A percentile compares a stretch with the other conserved stretches of the same genome.
Evolutionary conservation across 73 alveolate genomes (phyloP).

Genomic region (Uronychia binucleata): DNA sequence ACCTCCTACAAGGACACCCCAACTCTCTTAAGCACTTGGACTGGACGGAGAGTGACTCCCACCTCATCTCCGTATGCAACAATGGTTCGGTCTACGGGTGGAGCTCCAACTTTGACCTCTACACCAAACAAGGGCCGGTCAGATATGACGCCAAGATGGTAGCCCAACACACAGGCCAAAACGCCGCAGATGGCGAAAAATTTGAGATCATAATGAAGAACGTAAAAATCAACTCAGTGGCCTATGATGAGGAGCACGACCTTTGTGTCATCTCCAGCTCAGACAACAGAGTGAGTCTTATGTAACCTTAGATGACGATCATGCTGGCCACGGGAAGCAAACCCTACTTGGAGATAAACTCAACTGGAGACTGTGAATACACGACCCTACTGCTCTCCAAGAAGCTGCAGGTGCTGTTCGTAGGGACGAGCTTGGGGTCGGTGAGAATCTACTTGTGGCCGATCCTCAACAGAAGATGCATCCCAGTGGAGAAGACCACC

Average conservation of each 20-base stretch:
- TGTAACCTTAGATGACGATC: neutral
- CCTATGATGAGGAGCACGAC: conserved; percentile 67
- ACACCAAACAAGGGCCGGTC: conserved; percentile 3
- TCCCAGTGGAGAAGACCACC: conserved; percentile 18
- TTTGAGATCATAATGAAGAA: conserved; percentile 52
- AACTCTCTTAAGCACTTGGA: conserved; percentile 25
- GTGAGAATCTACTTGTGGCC: conserved; percentile 73
- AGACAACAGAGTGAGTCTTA: conserved; percentile 35
- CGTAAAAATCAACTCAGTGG: conserved; percentile 42
- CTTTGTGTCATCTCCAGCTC: conserved; percentile 29
- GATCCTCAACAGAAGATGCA: conserved; percentile 3
- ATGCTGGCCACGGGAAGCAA: conserved; percentile 43
- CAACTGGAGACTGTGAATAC: conserved; percentile 31
- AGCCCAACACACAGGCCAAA: conserved; percentile 8
- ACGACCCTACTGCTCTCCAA: conserved; percentile 47
- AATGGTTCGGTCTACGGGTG: conserved; percentile 69
- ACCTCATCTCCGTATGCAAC: conserved; percentile 58
- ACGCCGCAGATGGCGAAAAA: conserved; percentile 20
- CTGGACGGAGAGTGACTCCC: conserved; percentile 66
- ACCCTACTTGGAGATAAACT: conserved; percentile 27
- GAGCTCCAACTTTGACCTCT: conserved; percentile 48
- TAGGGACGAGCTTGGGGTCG: conserved; percentile 63
- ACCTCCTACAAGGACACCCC: conserved; percentile 55
- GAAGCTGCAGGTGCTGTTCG: conserved; percentile 49
- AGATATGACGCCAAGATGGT: neutral